These are phyloP conservation scores for Neurospora sp. DNA, from an alignment of 495 filamentous ascomycete species.

Conservation along the genomic window DNA sequence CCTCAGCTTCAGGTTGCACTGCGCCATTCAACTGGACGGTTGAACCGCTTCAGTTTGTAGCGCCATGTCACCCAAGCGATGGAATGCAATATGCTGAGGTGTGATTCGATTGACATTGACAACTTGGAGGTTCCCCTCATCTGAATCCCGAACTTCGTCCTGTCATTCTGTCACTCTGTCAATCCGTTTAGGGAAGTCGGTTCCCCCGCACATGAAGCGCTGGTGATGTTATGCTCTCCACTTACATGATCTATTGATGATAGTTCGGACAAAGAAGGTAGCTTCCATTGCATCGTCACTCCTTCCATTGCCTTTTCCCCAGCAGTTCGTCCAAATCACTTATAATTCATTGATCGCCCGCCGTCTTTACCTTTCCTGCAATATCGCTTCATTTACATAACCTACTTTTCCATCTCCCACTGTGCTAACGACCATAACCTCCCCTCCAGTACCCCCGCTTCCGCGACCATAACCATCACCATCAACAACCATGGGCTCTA, in stretches of 20 bases:
- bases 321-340: background rate
- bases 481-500: conserved; percentile 28
- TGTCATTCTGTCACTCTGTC: background rate
- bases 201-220: background rate
- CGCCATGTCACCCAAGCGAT: background rate
- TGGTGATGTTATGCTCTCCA: background rate
- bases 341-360: background rate
- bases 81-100: background rate
- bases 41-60: background rate
- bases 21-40: background rate
- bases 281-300: background rate
- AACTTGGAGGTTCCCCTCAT: background rate
- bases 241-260: background rate
- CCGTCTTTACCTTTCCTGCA: background rate
- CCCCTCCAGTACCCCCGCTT: background rate
- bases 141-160: background rate
- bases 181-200: background rate
- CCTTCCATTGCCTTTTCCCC: background rate
- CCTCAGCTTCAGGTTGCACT: background rate
- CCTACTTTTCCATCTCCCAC: background rate
- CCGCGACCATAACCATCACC: background rate
- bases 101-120: background rate
- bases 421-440: background rate
- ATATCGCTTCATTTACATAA: background rate
- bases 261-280: background rate